These are phyloP conservation scores for Medicago lupulina DNA, from an alignment of 306 rosid genomes.

Conservation along the genomic window DNA sequence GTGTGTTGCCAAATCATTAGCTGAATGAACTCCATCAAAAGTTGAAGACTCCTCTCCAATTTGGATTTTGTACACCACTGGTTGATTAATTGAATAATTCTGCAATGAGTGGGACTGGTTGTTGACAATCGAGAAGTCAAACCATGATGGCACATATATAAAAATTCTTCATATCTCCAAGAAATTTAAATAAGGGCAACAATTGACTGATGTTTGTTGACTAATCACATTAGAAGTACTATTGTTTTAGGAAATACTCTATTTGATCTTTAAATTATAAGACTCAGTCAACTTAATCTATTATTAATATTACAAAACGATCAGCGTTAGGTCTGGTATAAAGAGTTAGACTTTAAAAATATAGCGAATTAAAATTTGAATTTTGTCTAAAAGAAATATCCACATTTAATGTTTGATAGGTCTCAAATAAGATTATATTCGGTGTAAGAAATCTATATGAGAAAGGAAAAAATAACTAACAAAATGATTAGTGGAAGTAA, in stretches of 20 bases:
- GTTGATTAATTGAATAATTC: conserved; percentile 35
- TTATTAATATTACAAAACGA: no score
- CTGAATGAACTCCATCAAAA: conserved; percentile 30
- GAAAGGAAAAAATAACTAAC: no score
- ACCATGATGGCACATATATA: conserved; percentile 12
- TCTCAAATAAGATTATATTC: no score
- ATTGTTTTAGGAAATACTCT: neutral
- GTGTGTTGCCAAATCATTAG: conserved; percentile 10
- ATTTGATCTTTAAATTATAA: neutral
- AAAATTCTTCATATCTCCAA: neutral
- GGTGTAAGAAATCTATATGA: no score
- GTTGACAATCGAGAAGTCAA: conserved; percentile 53
- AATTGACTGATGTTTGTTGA: conserved; percentile 26
- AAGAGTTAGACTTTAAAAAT: no score
- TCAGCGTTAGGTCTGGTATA: no score
- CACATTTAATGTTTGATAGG: no score
- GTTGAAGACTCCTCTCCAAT: conserved; percentile 24
- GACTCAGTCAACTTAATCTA: neutral
- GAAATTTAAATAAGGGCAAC: neutral
- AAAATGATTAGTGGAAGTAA: no score
- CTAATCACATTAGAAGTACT: neutral
- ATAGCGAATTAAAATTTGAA: no score
- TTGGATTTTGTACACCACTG: conserved; percentile 10
- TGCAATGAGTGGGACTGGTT: conserved; percentile 42
- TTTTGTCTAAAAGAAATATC: no score